These are phyloP conservation scores for Aureobasidium melanogenum DNA, from an alignment of 2,329 filamentous ascomycete genomes.

Conservation along the genomic window DNA sequence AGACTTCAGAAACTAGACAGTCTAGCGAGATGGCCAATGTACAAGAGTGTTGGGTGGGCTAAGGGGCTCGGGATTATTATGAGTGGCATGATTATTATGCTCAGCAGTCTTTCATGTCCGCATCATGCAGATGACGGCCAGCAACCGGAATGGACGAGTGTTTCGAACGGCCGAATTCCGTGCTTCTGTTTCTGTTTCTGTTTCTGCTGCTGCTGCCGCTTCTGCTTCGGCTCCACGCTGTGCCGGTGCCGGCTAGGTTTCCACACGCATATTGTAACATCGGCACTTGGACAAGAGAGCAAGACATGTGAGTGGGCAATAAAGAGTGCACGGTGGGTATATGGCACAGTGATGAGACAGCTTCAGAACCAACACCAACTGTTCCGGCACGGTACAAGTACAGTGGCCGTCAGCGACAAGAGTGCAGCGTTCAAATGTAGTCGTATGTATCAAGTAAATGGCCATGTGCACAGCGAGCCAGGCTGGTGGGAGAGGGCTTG, in stretches of 20 bases:
- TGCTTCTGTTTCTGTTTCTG: too few species aligned
- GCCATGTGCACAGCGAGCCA: not conserved
- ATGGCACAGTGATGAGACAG: too few species aligned
- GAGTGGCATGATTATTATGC: constrained; percentile 1
- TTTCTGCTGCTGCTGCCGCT: too few species aligned
- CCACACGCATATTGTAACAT: not conserved
- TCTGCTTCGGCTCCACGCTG: not conserved
- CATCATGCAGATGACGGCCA: constrained; percentile 4
- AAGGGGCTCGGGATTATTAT: not conserved
- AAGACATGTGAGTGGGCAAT: not conserved
- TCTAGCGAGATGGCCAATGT: not conserved
- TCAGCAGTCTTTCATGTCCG: constrained; percentile 1
- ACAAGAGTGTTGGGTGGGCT: not conserved
- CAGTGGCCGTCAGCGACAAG: too few species aligned
- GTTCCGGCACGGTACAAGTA: not conserved
- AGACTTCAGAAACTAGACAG: not conserved
- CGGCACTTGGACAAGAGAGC: not conserved
- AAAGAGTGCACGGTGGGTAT: not conserved
- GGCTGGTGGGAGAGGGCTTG: not conserved
- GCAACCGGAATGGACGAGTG: not conserved
- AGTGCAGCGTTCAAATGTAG: not conserved
- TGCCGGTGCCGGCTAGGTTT: not conserved
- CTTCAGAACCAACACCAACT: not conserved
- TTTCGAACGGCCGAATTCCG: not conserved
- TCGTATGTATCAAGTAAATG: not conserved